Base-by-base conservation (phyloP, 208 protist genomes). In the Hexamita inflata region DNA sequence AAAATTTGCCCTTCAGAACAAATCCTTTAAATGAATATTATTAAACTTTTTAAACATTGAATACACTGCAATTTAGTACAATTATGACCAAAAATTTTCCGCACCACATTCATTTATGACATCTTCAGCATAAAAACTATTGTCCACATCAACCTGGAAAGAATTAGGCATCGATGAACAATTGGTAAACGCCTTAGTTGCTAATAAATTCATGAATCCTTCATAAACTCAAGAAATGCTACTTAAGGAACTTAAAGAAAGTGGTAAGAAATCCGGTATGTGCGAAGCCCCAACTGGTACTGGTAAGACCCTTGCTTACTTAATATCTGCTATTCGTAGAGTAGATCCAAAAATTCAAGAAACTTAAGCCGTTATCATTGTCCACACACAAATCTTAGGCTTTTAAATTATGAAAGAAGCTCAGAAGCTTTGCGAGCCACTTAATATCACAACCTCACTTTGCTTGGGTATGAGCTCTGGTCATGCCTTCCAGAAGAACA, bases 241-340 rank as follows among this genome's bases (percentile, higher is more conserved):
- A 32, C 15, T 45, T n/a, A 45, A 70, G n/a, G 11, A 11, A 9
- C 26, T 70, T 34, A n/a, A 42, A 32, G 24, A 45, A 15, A n/a
- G 42, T 57, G 30, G 11, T 49, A 57, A 70, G 32, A n/a, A 15
- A n/a, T 70, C 64, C 35, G 64, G 64, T n/a, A n/a, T 70, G 4
- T 45, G 11, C 7, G 64, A 70, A 38, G 64, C 64, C 35, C 64
- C 64, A 15, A 70, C 64, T 70, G 64, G 64, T 15, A 70, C 64
- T 11, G 64, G 64, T n/a, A 70, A 70, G 64, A 70, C 64, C 4
- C 2, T 70, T 11, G n/a, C 64, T 15, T 70, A 45, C n/a, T 4
- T 70, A 11, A 45, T 34, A 2, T 9, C 7, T n/a, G 64, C 64
- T 34, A 13, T 70, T n/a, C 2, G 28, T 15, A 15, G n/a, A 11